Evolutionary conservation across 1,139 yeast genomes (phyloP).

Genomic region (Debaryomycetaceae sp.): DNA sequence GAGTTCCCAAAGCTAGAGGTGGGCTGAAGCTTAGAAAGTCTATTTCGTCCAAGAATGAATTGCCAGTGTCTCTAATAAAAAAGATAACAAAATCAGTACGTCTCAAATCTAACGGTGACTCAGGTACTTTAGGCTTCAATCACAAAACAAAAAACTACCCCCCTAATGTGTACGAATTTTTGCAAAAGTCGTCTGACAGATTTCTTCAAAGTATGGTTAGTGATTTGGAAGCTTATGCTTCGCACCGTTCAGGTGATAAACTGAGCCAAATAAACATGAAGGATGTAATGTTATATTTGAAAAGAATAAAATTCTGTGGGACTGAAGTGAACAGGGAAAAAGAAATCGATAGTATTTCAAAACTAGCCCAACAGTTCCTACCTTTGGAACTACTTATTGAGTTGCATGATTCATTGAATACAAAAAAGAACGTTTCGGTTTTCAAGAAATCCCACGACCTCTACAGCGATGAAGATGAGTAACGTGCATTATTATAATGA

Average conservation of each 20-base stretch:
- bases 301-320: conserved; percentile 28
- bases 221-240: conserved; percentile 35
- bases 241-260: conserved; percentile 26
- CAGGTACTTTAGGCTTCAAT: neutral
- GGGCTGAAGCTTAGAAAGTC: neutral
- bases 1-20: neutral
- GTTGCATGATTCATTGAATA: conserved; percentile 30
- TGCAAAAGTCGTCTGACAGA: conserved; percentile 22
- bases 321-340: conserved; percentile 13
- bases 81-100: conserved; percentile 2
- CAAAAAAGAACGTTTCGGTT: neutral
- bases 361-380: conserved; percentile 32
- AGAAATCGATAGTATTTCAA: conserved; percentile 23
- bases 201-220: conserved; percentile 32
- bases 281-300: conserved; percentile 35
- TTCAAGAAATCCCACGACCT: neutral
- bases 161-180: conserved; percentile 8
- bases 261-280: conserved; percentile 25
- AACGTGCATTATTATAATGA: conserved; percentile 2
- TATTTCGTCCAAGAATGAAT: neutral
- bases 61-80: conserved; percentile 1
- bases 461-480: neutral
- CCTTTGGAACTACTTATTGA: conserved; percentile 37
- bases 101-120: neutral
- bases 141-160: conserved; percentile 1